A percentile compares a stretch with the other conserved stretches of the same genome.
Conservation (phyloP, 1,284 basidiomycete species). For the Schizophyllum commune region DNA sequence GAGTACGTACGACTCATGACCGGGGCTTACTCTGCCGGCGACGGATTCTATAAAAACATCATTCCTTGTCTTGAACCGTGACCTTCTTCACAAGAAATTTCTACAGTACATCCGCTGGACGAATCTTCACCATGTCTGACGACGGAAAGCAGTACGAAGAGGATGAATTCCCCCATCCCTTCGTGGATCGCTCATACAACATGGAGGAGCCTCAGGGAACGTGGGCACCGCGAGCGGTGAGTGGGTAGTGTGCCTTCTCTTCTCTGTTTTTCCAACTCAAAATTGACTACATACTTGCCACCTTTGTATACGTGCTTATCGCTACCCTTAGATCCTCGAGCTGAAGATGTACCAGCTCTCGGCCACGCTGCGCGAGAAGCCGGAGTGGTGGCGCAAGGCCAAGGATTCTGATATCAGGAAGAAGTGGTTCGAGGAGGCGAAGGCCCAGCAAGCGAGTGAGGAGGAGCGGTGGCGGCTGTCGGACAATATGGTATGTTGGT, state of each 20-base stretch:
- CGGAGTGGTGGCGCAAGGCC: constrained; percentile 12
- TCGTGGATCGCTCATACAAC: too few relatives aligned
- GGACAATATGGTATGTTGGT: not conserved
- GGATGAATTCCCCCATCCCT: too few relatives aligned
- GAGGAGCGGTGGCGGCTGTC: not conserved
- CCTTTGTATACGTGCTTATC: not conserved
- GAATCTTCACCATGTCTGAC: too few relatives aligned
- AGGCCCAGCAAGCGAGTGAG: constrained; percentile 1
- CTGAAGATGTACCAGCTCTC: constrained; percentile 8
- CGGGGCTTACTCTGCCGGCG: too few relatives aligned
- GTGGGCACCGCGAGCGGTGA: not conserved
- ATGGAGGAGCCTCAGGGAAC: not conserved
- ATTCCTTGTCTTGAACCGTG: too few relatives aligned
- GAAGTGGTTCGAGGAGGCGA: constrained; percentile 12
- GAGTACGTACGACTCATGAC: too few relatives aligned
- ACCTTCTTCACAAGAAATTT: too few relatives aligned
- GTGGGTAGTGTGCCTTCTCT: not conserved
- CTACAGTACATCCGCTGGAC: too few relatives aligned
- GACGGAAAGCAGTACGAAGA: too few relatives aligned
- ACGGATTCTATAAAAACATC: too few relatives aligned
- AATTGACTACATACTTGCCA: too few relatives aligned
- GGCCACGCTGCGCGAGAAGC: constrained; percentile 12
- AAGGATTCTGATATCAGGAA: constrained; percentile 7
- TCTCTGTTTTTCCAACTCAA: too few relatives aligned
- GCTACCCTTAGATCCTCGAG: constrained; percentile 7